Conservation (phyloP, 2,329 filamentous ascomycete genomes). For the Akanthomyces lecanii region DNA sequence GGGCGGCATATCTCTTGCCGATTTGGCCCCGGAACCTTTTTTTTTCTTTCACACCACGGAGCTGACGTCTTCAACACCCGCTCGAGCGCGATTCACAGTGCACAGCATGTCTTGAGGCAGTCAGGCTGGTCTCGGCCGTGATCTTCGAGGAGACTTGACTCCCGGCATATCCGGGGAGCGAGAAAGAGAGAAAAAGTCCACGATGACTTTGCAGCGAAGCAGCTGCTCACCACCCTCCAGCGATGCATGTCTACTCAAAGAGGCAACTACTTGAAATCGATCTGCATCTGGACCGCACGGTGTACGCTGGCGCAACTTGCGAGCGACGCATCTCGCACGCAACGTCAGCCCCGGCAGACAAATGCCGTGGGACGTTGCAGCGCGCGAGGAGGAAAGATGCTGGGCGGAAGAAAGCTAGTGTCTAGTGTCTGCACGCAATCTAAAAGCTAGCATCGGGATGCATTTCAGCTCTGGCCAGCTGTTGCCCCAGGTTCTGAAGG, state of each 20-base stretch:
- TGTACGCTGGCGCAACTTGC: background rate
- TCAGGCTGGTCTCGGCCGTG: background rate
- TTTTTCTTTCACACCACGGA: background rate
- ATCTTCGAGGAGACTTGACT: background rate
- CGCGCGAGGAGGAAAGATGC: background rate
- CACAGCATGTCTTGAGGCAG: background rate
- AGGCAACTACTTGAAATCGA: background rate
- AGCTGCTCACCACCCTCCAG: background rate
- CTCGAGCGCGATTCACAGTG: background rate
- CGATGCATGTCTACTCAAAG: background rate
- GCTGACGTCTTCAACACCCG: background rate
- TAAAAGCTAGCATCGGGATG: background rate
- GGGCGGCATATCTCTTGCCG: background rate
- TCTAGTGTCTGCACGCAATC: background rate
- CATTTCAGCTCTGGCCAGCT: background rate
- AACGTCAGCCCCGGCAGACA: background rate
- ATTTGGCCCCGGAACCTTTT: background rate
- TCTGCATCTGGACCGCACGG: background rate
- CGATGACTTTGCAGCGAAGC: background rate
- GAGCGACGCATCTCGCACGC: background rate
- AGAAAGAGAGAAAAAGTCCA: background rate
- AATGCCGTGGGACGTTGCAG: constrained; percentile 6
- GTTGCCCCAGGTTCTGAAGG: background rate
- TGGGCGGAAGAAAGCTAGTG: background rate
- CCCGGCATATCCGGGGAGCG: background rate